These are phyloP conservation scores for Starmera quercuum DNA, from an alignment of 805 yeast genomes.

Conservation along the genomic window DNA sequence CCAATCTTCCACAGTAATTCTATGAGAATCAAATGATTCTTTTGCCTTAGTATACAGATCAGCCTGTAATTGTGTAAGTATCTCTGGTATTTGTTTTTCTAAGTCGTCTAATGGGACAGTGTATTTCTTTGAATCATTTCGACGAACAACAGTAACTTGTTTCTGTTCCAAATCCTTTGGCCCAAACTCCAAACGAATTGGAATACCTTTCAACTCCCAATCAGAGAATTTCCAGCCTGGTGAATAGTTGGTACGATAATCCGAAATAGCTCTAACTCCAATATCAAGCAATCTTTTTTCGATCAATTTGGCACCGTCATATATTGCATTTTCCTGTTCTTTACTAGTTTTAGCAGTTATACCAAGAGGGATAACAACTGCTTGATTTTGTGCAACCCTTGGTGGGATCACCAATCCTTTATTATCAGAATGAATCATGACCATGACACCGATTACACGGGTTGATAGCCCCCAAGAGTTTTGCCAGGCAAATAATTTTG, in stretches of 20 bases:
- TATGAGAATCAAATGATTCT: conserved; percentile 74
- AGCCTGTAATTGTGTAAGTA: conserved; percentile 75
- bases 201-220: conserved; percentile 94
- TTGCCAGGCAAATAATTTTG: conserved; percentile 85
- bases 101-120: conserved; percentile 59
- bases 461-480: conserved; percentile 99
- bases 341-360: conserved; percentile 78
- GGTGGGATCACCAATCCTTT: conserved; percentile 98
- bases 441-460: conserved; percentile 98
- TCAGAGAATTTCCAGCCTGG: conserved; percentile 99
- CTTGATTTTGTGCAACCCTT: conserved; percentile 88
- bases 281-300: conserved; percentile 52
- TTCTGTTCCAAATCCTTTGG: conserved; percentile 85
- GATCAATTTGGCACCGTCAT: conserved; percentile 60
- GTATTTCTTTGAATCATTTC: conserved; percentile 79
- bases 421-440: conserved; percentile 97
- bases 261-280: conserved; percentile 74
- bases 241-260: conserved; percentile 88
- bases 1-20: conserved; percentile 78
- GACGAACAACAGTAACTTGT: conserved; percentile 84
- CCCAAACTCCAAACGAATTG: conserved; percentile 90
- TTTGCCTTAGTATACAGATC: conserved; percentile 75
- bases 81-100: conserved; percentile 58
- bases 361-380: conserved; percentile 92
- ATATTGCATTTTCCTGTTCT: conserved; percentile 65